A percentile compares a stretch with the other conserved stretches of the same genome.
Conservation (phyloP, 305 asterid genomes). For the Striga hermonthica region DNA sequence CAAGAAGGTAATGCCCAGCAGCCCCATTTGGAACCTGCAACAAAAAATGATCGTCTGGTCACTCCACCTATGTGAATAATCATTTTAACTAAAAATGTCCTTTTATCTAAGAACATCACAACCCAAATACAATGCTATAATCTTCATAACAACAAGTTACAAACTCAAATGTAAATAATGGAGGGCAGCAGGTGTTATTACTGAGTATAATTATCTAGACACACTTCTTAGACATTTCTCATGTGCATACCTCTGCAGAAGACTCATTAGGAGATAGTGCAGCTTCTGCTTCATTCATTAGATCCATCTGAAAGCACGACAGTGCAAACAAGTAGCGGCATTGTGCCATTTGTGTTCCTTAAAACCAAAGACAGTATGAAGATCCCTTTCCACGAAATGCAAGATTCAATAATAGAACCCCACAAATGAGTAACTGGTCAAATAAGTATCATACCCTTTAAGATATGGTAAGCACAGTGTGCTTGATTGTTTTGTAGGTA, state of each 20-base stretch:
- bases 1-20: constrained; percentile 95
- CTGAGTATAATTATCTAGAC: constrained; percentile 4
- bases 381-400: constrained; percentile 22
- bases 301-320: constrained; percentile 95
- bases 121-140: constrained; percentile 7
- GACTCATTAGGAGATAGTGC: constrained; percentile 73
- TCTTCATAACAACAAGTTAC: constrained; percentile 13
- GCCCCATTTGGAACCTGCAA: constrained; percentile 97
- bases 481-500: constrained; percentile 92
- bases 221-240: constrained; percentile 4
- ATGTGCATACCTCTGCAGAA: constrained; percentile 57
- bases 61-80: constrained; percentile 29
- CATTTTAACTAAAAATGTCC: constrained; percentile 7
- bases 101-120: constrained; percentile 21
- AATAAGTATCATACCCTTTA: constrained; percentile 57
- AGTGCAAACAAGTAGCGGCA: constrained; percentile 98
- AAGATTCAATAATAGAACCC: background rate
- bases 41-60: constrained; percentile 25
- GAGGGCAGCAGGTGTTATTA: constrained; percentile 5
- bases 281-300: constrained; percentile 81
- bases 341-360: constrained; percentile 75
- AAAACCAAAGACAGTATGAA: constrained; percentile 34
- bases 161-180: constrained; percentile 19
- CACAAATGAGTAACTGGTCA: background rate
- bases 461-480: constrained; percentile 78